Evolutionary conservation across 2,329 filamentous ascomycete species (phyloP).

Genomic region (Sclerotinia nivalis): DNA sequence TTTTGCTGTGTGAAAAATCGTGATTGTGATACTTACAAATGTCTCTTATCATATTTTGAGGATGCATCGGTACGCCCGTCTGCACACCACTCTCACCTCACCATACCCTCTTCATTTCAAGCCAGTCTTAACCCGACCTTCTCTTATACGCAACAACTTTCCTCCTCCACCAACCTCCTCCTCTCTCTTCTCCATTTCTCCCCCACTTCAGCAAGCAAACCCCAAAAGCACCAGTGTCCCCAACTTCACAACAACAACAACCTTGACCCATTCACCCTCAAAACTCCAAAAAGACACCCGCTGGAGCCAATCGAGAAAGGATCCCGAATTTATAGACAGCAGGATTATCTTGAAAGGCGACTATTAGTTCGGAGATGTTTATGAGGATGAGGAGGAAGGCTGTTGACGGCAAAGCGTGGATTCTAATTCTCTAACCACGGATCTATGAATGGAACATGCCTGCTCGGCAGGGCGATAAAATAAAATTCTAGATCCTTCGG

Average conservation of each 20-base stretch:
- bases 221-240: not conserved
- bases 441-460: not conserved
- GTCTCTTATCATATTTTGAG: not conserved
- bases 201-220: not conserved
- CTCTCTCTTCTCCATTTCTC: fast-evolving
- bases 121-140: no score
- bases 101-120: no score
- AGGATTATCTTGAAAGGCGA: not conserved
- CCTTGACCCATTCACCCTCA: not conserved
- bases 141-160: not conserved
- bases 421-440: not conserved
- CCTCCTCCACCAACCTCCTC: not conserved
- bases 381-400: not conserved
- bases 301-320: not conserved
- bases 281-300: not conserved
- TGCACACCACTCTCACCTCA: not conserved
- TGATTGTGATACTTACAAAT: not conserved
- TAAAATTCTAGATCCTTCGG: not conserved
- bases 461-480: not conserved
- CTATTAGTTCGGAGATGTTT: not conserved
- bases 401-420: not conserved
- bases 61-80: no score
- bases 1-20: not conserved
- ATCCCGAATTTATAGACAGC: no score
- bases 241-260: not conserved